Evolutionary conservation across 345 rosid genomes (phyloP).

Genomic region (Sapria himalayana): DNA sequence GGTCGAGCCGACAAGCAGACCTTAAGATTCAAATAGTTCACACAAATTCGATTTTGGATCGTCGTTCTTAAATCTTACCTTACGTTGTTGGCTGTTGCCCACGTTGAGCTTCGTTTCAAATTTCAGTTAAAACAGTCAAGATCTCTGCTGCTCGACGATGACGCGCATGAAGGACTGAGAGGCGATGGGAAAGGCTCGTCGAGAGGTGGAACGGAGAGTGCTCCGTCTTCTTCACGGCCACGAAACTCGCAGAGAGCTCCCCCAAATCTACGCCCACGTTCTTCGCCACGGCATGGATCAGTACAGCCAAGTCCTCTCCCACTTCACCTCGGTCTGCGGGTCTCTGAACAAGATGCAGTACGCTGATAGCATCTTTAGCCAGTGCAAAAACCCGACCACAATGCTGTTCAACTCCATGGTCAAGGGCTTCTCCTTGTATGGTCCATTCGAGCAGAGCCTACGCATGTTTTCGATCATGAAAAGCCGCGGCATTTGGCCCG

Average conservation of each 20-base stretch:
- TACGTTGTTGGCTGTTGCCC: too few relatives aligned
- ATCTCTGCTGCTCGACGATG: too few relatives aligned
- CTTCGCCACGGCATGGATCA: conserved; percentile 37
- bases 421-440: conserved; percentile 34
- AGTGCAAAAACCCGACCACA: conserved; percentile 24
- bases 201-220: conserved; percentile 25
- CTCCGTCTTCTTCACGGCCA: conserved; percentile 42
- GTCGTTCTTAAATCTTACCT: too few relatives aligned
- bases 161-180: background rate
- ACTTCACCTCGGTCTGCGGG: conserved; percentile 54
- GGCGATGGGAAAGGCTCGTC: conserved; percentile 14
- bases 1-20: too few relatives aligned
- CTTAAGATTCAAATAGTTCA: too few relatives aligned
- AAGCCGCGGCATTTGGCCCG: conserved; percentile 32
- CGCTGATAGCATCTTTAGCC: conserved; percentile 23
- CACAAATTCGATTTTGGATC: too few relatives aligned
- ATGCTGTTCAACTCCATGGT: conserved; percentile 41
- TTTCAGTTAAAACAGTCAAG: too few relatives aligned
- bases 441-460: conserved; percentile 28
- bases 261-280: conserved; percentile 46
- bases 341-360: conserved; percentile 24
- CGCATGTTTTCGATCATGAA: conserved; percentile 28
- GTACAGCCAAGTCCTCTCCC: conserved; percentile 36
- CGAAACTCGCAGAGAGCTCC: conserved; percentile 30
- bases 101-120: too few relatives aligned